A percentile compares a stretch with the other conserved stretches of the same genome.
Conservation (phyloP, 2,329 filamentous ascomycete species). For the Nemania sp. region DNA sequence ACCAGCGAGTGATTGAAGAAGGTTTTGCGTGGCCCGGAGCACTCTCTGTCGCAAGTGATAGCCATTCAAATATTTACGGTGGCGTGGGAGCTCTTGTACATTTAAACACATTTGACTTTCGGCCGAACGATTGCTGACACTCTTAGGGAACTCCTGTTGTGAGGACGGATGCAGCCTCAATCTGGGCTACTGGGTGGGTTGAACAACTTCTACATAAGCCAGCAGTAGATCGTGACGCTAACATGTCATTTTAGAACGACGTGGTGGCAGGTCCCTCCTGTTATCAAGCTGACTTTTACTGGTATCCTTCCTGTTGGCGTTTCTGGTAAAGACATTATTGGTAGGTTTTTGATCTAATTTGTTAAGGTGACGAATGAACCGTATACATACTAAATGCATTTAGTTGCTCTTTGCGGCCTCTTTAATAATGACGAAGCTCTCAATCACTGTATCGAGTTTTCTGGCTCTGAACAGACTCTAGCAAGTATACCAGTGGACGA, state of each 20-base stretch:
- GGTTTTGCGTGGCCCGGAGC: constrained; percentile 84
- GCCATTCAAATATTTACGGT: constrained; percentile 86
- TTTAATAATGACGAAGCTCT: constrained; percentile 76
- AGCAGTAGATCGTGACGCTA: too few relatives aligned
- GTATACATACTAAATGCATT: too few relatives aligned
- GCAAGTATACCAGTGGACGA: neutral
- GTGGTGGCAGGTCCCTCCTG: constrained; percentile 90
- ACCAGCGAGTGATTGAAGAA: constrained; percentile 88
- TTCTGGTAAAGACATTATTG: constrained; percentile 94
- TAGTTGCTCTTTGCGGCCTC: constrained; percentile 78
- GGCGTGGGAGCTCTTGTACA: constrained; percentile 65
- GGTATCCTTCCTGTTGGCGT: constrained; percentile 82
- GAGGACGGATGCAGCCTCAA: neutral
- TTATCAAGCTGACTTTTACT: constrained; percentile 82
- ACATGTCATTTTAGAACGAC: too few relatives aligned
- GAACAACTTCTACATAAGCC: too few relatives aligned
- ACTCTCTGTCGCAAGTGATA: constrained; percentile 81
- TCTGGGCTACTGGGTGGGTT: constrained; percentile 4
- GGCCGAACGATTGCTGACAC: too few relatives aligned
- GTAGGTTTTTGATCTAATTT: too few relatives aligned
- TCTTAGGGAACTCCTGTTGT: constrained; percentile 62
- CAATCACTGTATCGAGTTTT: constrained; percentile 92
- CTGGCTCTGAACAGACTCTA: constrained; percentile 78
- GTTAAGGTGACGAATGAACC: too few relatives aligned
- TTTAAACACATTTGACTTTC: too few relatives aligned